Base-by-base conservation (phyloP, 495 filamentous ascomycete genomes). In the Cenococcum geophilum region DNA sequence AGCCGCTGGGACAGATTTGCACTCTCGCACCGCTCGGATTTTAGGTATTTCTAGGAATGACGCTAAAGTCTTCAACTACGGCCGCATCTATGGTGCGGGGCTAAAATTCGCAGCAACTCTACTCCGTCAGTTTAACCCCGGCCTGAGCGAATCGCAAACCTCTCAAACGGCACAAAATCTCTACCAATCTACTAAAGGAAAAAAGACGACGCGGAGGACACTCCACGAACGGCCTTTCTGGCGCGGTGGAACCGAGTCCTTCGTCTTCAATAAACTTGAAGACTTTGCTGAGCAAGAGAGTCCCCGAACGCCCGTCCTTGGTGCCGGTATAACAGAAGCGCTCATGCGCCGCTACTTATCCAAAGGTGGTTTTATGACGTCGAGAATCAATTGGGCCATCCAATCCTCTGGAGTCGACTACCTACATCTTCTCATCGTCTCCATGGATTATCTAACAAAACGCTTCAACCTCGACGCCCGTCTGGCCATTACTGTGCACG, bases 61-160 rank as follows among this genome's bases (percentile, higher is more conserved):
- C 71, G 93, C 93, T 20, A 99, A 99, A 71, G 83, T 99, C 4
- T 99, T 99, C 76, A 99, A 97, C 72, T 99, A 97, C 68, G 93
- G 93, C 11, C 89, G 93, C 23, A 99, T 99, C 53, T 99, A 99
- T 68, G 93, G 93, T 37, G 93, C 93, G 37, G 93, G 93, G 9
- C 76, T 96, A 51, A 96, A 89, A 65, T 99, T 97, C 72, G 93
- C 93, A 3, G 85, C 87, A 16, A 92, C 88, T 10, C 77, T 99
- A 2, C 80, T 99, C 22, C 82, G 89, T 20, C 92, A 97, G 68
- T 99, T 97, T 75, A 97, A 97, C 67, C 90, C 93, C 11, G 77
- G 71, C 47, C 77, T 97, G 27, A 83, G 85, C 0, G 93, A 97
- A 55, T 74, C 77, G 43, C 78, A 95, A 69, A 92, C 92, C 0